Base-by-base conservation (phyloP, 345 rosid species). In the Moringa oleifera region DNA sequence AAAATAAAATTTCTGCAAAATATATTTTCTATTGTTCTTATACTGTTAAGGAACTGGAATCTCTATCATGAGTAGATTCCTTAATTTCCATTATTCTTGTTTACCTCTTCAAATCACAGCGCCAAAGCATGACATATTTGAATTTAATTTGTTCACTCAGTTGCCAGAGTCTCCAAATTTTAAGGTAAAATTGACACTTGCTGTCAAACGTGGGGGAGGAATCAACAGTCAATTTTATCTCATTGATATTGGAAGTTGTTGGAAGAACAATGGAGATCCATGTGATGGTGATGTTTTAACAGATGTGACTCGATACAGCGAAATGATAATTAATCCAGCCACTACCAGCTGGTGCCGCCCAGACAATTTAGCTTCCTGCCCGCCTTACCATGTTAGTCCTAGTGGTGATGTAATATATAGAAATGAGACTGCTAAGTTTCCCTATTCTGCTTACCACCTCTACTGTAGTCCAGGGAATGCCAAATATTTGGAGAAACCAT, bases 241-340 rank as follows among this genome's bases (percentile, higher is more conserved):
- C 16, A 71, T 82, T 22, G 87, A 85, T 69, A 85, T 82, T 0
- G 87, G 85, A 65, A 76, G 82, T 56, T 82, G 90, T 67, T 82
- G 87, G 87, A 85, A 85, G 66, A 85, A 85, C 74, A 65, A 63
- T 21, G 87, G 90, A 57, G 13, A 71, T 28, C 76, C 65, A 8
- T 80, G 87, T 64, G 67, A 85, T 68, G 84, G 85, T 10, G 73
- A 85, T 63, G 83, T 77, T 19, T 64, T 68, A 19, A 80, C 85
- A 18, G 87, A 85, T 58, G 85, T 80, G 55, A 85, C 85, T 0
- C 53, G 85, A 74, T 79, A 85, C 68, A 79, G 81, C 25, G 79
- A 71, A 57, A 72, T 69, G 85, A 78, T 77, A 21, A 76, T 82
- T 17, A 82, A 82, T 67, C 86, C 80, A 20, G 71, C 53, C 22